Base-by-base conservation (phyloP, 495 filamentous ascomycete species). In the Tuber brumale region DNA sequence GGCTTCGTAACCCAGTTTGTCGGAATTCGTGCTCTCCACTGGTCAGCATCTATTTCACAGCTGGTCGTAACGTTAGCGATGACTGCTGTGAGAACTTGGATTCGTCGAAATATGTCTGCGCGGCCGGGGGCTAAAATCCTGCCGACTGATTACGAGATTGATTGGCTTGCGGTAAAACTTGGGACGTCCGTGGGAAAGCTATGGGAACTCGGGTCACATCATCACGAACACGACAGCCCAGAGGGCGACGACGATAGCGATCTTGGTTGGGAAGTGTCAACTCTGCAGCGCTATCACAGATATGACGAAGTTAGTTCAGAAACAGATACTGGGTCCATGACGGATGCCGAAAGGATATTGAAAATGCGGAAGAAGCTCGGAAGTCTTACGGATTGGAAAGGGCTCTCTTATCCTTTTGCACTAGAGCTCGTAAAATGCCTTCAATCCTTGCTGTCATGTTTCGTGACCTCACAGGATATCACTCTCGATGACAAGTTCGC, bases 1-100 rank as follows among this genome's bases (percentile, higher is more conserved):
- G 88, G 87, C 1, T 89, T 87, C 69, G 76, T 88, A 43, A 72
- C 84, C 9, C 87, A 89, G 76, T 89, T 89, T 75, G 79, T 86
- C 9, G 88, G 88, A 2, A 76, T 88, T 5, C 84, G 87, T 61
- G 86, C 85, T 1, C 82, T 89, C 39, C 85, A 88, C 70, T 85
- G 87, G 35, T 86, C 85, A n/a, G 85, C 86, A 9, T 85, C 85
- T 23, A 74, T 88, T 5, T 81, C 86, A 39, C 85, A 88, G 61
- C 76, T 89, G 37, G 85, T 83, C 0, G 85, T 85, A 1, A 88
- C 85, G 1, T 75, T 87, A 8, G 21, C 85, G 19, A 88, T 89
- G 87, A 82, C 86, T 14, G 69, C 85, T 27, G 74, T 88, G 5
- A 84, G 88, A 75, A 85, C 86, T 14, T 85, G 83, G 66, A 82